Conservation (phyloP, 2,329 filamentous ascomycete genomes). For the Huntiella savannae region DNA sequence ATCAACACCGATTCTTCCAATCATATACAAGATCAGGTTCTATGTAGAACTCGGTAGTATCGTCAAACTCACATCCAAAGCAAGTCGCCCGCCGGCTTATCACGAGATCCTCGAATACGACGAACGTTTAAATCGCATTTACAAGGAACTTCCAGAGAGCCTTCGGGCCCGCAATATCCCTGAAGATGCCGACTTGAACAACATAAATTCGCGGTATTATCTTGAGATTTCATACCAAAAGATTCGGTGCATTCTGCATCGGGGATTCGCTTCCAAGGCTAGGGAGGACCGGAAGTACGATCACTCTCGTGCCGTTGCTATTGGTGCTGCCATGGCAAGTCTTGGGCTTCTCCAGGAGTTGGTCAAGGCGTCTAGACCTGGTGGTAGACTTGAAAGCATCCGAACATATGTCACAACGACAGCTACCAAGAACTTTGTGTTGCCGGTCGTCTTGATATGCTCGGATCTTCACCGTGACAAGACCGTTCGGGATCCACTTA, state of each 20-base stretch:
- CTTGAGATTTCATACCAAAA: slow-evolving; percentile 77
- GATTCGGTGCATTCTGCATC: slow-evolving; percentile 72
- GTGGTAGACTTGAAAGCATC: slow-evolving; percentile 51
- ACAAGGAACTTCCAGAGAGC: slow-evolving; percentile 53
- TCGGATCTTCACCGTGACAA: slow-evolving; percentile 49
- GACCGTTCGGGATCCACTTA: slow-evolving; percentile 20
- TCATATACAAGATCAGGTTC: slow-evolving; percentile 55
- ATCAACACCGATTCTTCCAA: slow-evolving; percentile 58
- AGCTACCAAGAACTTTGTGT: slow-evolving; percentile 66
- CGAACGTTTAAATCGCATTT: slow-evolving; percentile 38
- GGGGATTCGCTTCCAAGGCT: slow-evolving; percentile 66
- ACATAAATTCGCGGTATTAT: slow-evolving; percentile 70
- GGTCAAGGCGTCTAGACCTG: slow-evolving; percentile 52
- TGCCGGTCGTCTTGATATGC: slow-evolving; percentile 69
- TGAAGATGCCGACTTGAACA: slow-evolving; percentile 59
- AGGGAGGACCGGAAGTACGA: slow-evolving; percentile 63
- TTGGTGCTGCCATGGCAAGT: slow-evolving; percentile 71
- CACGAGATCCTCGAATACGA: slow-evolving; percentile 47
- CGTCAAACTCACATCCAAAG: slow-evolving; percentile 41
- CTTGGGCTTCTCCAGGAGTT: slow-evolving; percentile 60
- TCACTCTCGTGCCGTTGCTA: slow-evolving; percentile 64
- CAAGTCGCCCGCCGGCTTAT: slow-evolving; percentile 37
- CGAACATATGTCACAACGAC: slow-evolving; percentile 65
- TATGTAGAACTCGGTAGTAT: slow-evolving; percentile 53
- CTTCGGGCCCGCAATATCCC: slow-evolving; percentile 46